A percentile compares a stretch with the other conserved stretches of the same genome.
Conservation (phyloP, 768 basidiomycete species). For the Amanita jacksonii region DNA sequence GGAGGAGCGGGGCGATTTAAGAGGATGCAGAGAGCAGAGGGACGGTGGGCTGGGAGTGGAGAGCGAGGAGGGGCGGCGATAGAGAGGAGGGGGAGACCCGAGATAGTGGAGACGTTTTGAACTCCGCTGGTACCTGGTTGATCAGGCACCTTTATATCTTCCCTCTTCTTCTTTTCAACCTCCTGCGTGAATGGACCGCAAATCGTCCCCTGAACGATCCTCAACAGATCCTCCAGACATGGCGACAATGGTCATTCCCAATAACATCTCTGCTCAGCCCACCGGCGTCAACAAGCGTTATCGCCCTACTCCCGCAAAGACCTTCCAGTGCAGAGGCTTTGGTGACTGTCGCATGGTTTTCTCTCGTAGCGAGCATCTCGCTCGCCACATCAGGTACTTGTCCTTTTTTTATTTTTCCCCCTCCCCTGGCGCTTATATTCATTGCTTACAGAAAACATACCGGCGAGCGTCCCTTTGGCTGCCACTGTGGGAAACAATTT, state of each 20-base stretch:
- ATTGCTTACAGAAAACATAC: conserved; percentile 77
- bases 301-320: conserved; percentile 81
- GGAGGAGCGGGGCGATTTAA: no score
- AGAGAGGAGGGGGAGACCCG: conserved; percentile 1
- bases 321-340: conserved; percentile 91
- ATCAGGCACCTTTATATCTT: conserved; percentile 19
- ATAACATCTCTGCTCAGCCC: conserved; percentile 15
- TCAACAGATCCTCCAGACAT: conserved; percentile 18
- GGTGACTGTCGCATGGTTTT: conserved; percentile 97
- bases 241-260: conserved; percentile 19
- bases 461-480: conserved; percentile 92
- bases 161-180: conserved; percentile 13
- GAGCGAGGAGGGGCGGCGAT: conserved; percentile 1
- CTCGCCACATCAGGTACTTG: conserved; percentile 90
- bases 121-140: conserved; percentile 11
- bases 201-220: conserved; percentile 22
- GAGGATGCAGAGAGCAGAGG: no score
- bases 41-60: no score
- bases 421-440: conserved; percentile 5
- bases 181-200: conserved; percentile 20
- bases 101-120: conserved; percentile 6
- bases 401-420: conserved; percentile 14
- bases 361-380: conserved; percentile 89
- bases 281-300: conserved; percentile 47
- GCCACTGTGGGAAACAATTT: conserved; percentile 93